A percentile compares a stretch with the other conserved stretches of the same genome.
These are phyloP conservation scores for Opeltia flavorubescens DNA, from an alignment of 495 filamentous ascomycete genomes.

Conservation along the genomic window DNA sequence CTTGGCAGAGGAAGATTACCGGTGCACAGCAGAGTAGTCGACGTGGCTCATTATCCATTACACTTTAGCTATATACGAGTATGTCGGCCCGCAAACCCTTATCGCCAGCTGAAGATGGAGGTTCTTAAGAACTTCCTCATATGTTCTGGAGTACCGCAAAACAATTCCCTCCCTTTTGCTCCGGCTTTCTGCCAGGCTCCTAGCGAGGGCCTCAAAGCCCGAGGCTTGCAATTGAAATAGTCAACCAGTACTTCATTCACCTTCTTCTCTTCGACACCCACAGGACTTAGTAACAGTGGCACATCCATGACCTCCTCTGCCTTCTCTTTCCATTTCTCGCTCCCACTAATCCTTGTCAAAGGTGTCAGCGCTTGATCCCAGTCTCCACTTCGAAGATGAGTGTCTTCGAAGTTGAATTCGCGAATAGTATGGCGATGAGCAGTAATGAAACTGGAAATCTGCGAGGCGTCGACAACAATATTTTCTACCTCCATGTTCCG, in stretches of 20 bases:
- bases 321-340: conserved; percentile 33
- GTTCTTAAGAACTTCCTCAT: conserved; percentile 27
- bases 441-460: conserved; percentile 46
- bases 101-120: conserved; percentile 26
- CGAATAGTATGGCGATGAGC: conserved; percentile 46
- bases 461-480: conserved; percentile 46
- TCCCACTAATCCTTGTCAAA: conserved; percentile 41
- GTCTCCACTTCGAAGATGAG: conserved; percentile 45
- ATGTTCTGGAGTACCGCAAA: conserved; percentile 27
- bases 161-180: conserved; percentile 21
- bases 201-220: conserved; percentile 9
- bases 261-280: conserved; percentile 13
- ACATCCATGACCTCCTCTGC: conserved; percentile 28
- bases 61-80: neutral
- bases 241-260: conserved; percentile 14
- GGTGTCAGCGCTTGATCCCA: conserved; percentile 67
- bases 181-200: conserved; percentile 17
- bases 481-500: conserved; percentile 53
- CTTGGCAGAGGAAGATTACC: no score
- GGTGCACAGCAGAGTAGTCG: no score
- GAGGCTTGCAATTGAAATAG: conserved; percentile 3
- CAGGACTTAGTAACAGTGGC: conserved; percentile 21
- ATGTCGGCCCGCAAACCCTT: conserved; percentile 6
- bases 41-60: no score
- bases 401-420: conserved; percentile 61